These are phyloP conservation scores for Trichoderma arundinaceum DNA, from an alignment of 2,329 filamentous ascomycete genomes.

Conservation along the genomic window DNA sequence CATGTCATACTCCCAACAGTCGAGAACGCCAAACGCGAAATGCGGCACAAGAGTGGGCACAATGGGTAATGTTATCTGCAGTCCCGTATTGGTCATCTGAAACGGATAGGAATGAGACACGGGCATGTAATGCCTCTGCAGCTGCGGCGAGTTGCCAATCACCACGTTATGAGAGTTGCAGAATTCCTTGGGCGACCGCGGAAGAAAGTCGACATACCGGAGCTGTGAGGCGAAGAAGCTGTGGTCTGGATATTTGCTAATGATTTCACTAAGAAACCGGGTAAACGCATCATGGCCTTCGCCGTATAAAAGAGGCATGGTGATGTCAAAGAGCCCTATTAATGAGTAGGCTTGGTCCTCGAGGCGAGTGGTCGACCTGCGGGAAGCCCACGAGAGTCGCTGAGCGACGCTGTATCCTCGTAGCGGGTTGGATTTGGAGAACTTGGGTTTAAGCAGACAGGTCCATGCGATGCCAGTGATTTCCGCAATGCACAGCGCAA, in stretches of 20 bases:
- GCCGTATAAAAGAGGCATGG: slow-evolving; percentile 35
- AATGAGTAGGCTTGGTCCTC: slow-evolving; percentile 36
- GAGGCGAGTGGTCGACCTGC: slow-evolving; percentile 35
- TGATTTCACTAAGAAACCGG: slow-evolving; percentile 13
- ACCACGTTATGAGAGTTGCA: slow-evolving; percentile 13
- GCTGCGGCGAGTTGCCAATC: slow-evolving; percentile 7
- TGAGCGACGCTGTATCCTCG: slow-evolving; percentile 33
- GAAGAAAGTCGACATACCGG: slow-evolving; percentile 21
- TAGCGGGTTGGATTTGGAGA: slow-evolving; percentile 28
- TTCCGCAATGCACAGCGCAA: slow-evolving; percentile 22
- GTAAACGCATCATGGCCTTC: slow-evolving; percentile 32
- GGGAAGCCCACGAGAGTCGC: slow-evolving; percentile 41
- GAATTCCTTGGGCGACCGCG: slow-evolving; percentile 20
- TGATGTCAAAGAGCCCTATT: slow-evolving; percentile 33
- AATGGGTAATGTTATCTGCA: slow-evolving; percentile 19
- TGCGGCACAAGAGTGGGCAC: slow-evolving; percentile 22
- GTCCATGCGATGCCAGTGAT: slow-evolving; percentile 24
- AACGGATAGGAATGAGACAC: slow-evolving; percentile 22
- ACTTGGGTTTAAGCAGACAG: slow-evolving; percentile 7
- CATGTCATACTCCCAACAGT: slow-evolving; percentile 20
- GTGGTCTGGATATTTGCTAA: slow-evolving; percentile 6
- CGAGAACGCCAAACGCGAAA: slow-evolving; percentile 24
- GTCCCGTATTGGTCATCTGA: slow-evolving; percentile 9
- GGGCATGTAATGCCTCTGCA: slow-evolving; percentile 15
- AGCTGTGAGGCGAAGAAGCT: slow-evolving; percentile 23